Conservation (phyloP, 2,329 filamentous ascomycete species). For the Cladobotryum mycophilum region DNA sequence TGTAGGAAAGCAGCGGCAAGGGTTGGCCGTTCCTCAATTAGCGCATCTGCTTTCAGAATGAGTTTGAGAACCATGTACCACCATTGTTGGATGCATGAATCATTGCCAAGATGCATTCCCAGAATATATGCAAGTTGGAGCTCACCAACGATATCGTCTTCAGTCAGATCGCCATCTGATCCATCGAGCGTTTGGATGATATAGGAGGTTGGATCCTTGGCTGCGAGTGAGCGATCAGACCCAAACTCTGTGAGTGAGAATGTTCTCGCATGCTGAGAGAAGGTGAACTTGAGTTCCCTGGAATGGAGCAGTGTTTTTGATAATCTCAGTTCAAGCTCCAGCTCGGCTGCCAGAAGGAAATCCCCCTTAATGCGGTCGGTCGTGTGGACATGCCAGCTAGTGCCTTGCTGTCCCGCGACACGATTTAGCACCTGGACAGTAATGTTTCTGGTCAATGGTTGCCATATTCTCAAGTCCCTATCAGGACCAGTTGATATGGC, state of each 20-base stretch:
- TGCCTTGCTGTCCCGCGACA: slow-evolving; percentile 36
- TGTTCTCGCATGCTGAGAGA: slow-evolving; percentile 36
- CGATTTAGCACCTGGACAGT: slow-evolving; percentile 38
- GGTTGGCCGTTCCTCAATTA: slow-evolving; percentile 36
- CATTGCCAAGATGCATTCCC: slow-evolving; percentile 52
- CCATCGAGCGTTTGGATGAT: slow-evolving; percentile 35
- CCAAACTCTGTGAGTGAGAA: slow-evolving; percentile 35
- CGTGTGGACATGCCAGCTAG: slow-evolving; percentile 48
- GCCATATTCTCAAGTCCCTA: slow-evolving; percentile 40
- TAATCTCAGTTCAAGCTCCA: slow-evolving; percentile 35
- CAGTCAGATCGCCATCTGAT: slow-evolving; percentile 17
- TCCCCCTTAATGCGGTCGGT: slow-evolving; percentile 45
- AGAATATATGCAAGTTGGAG: slow-evolving; percentile 55
- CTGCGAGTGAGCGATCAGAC: slow-evolving; percentile 36
- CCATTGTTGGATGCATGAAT: slow-evolving; percentile 57
- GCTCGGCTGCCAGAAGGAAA: slow-evolving; percentile 29
- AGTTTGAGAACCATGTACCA: slow-evolving; percentile 48
- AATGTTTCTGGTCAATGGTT: slow-evolving; percentile 44
- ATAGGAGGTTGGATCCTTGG: slow-evolving; percentile 43
- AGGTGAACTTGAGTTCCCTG: slow-evolving; percentile 42
- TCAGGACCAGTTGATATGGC: slow-evolving; percentile 16
- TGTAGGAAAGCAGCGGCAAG: slow-evolving; percentile 43
- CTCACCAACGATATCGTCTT: slow-evolving; percentile 49
- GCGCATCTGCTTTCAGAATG: slow-evolving; percentile 43
- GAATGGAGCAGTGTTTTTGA: slow-evolving; percentile 25